Conservation (phyloP, 768 basidiomycete genomes). For the Boletellus ananiceps region DNA sequence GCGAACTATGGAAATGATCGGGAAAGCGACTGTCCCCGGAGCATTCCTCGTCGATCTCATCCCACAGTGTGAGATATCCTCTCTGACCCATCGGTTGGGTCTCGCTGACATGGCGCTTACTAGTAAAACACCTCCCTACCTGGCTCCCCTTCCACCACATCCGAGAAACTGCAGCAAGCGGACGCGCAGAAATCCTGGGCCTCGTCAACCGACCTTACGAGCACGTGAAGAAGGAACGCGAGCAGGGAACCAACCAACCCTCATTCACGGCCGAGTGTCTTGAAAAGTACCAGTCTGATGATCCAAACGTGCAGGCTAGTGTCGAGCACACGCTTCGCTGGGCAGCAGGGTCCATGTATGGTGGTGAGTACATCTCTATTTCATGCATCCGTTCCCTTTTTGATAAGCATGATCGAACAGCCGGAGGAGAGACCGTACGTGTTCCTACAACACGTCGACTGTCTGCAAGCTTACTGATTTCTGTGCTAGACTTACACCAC, state of each 20-base stretch:
- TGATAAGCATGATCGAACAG: neutral
- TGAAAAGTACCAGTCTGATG: constrained; percentile 4
- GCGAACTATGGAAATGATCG: constrained; percentile 22
- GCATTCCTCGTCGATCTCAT: constrained; percentile 28
- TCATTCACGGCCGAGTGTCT: constrained; percentile 18
- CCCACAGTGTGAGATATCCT: constrained; percentile 19
- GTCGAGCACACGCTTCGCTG: constrained; percentile 10
- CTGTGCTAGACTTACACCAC: constrained; percentile 14
- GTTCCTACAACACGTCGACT: neutral
- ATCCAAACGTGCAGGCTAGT: constrained; percentile 1
- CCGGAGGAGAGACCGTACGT: constrained; percentile 7
- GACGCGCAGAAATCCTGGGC: neutral
- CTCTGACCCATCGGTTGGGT: neutral
- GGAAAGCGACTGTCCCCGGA: constrained; percentile 24
- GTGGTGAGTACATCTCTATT: constrained; percentile 7
- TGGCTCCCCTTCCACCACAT: neutral
- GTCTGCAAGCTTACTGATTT: neutral
- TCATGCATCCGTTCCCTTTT: neutral
- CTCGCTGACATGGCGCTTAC: neutral
- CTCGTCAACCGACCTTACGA: neutral
- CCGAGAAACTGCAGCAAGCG: neutral
- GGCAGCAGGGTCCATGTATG: constrained; percentile 19
- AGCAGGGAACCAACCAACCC: constrained; percentile 10
- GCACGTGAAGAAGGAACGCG: constrained; percentile 10
- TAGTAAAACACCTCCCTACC: constrained; percentile 20